phyloP scores from a whole-genome alignment of 257 asterid genomes.

The Solanum piurae region DNA sequence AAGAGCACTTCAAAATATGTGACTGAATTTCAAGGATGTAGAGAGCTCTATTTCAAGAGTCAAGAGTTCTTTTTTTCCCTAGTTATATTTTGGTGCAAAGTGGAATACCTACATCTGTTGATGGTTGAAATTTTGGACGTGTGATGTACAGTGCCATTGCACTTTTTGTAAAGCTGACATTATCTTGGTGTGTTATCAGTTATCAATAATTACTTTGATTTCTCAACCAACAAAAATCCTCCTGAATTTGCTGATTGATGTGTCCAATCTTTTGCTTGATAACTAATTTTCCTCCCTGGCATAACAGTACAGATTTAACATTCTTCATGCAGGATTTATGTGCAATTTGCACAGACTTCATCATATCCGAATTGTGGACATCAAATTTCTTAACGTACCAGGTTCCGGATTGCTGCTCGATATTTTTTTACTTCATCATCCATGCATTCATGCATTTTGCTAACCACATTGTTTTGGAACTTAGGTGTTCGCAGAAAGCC shows the following conservation, averaged over 20 bases:
- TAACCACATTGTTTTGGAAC: conserved; percentile 5
- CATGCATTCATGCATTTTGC: not conserved
- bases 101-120: not conserved
- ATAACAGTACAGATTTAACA: conserved; percentile 11
- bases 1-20: not conserved
- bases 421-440: not conserved
- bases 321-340: conserved; percentile 74
- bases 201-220: not conserved
- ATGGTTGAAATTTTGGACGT: not conserved
- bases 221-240: not conserved
- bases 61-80: not conserved
- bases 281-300: not conserved
- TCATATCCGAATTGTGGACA: conserved; percentile 85
- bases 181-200: not conserved
- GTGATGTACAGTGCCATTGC: not conserved
- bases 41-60: not conserved
- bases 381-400: conserved; percentile 92
- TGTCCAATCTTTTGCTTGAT: not conserved
- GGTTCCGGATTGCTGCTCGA: conserved; percentile 29
- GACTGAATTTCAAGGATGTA: not conserved
- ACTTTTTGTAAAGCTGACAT: not conserved
- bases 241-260: not conserved
- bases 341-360: conserved; percentile 91
- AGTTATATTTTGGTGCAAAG: not conserved
- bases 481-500: conserved; percentile 96